Evolutionary conservation across 2,329 filamentous ascomycete species (phyloP), one percentile per base, ranked within the genome.

Genomic region (Lachnum nothofagi): DNA sequence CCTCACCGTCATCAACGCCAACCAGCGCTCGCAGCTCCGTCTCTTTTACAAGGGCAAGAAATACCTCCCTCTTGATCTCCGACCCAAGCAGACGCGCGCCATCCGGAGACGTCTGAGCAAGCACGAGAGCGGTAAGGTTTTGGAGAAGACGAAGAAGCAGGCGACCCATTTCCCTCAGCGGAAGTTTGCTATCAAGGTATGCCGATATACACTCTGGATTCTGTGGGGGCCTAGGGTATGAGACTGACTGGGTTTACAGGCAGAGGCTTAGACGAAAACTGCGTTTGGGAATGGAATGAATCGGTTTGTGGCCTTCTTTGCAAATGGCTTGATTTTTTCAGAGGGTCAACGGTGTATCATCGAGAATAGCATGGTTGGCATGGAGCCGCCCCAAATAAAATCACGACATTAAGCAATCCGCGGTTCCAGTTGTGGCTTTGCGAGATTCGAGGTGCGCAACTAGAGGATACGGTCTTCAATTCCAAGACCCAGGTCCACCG

Each of bases 11-110:
- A 95, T 98, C 85, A 98, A 97, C 83, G 86, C 90, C 77, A 97
- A 95, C 84, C 93, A 98, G 82, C 87, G 94, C 74, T 81, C 89
- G 64, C 91, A 97, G 79, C 89, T 98, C 68, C 90, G 91, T 68
- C 82, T 97, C 64, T 97, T 97, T 87, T 98, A 98, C 85, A 94
- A 95, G 83, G 87, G 86, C 85, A 97, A 97, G 88, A 97, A 96
- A 83, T 96, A 96, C 83, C 78, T 90, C 60, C 93, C 93, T 61
- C 89, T 98, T 72, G 94, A 98, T 75, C 91, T 98, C 79, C 88
- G 93, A 76, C 76, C 90, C 72, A 97, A 97, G 88, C 85, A 93
- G 80, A 98, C 93, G 71, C 91, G 93, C 68, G 93, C 91, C 71
- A 94, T 97, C 78, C 90, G 93, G 71, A 88, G 94, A 80, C 83